These are phyloP conservation scores for Leccinum truebloodii DNA, from an alignment of 768 basidiomycete species.

Conservation along the genomic window DNA sequence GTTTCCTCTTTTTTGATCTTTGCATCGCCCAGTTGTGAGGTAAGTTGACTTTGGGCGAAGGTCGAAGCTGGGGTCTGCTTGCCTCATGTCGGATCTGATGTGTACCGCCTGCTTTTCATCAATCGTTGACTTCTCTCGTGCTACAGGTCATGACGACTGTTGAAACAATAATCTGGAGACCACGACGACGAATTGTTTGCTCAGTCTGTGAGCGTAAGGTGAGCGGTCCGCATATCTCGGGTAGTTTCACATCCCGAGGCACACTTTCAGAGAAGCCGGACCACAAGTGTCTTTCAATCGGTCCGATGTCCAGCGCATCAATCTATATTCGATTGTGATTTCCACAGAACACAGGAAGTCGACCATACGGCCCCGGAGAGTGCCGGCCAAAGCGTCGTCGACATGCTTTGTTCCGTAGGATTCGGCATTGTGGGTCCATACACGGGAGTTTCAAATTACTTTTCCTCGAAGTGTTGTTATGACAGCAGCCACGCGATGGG, in stretches of 20 bases:
- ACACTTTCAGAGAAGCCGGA: not conserved
- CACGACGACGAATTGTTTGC: not conserved
- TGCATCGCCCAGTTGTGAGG: too few species aligned
- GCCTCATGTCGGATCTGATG: too few species aligned
- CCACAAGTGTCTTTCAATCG: not conserved
- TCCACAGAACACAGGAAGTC: not conserved
- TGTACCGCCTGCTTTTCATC: not conserved
- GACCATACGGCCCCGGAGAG: not conserved
- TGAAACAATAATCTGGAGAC: not conserved
- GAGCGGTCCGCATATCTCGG: not conserved
- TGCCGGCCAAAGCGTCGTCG: conserved; percentile 5
- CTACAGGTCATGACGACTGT: not conserved
- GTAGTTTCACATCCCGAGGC: not conserved
- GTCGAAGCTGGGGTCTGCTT: too few species aligned
- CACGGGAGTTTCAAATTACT: not conserved
- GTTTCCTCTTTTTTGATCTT: too few species aligned
- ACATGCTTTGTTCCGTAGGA: conserved; percentile 7
- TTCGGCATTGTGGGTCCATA: conserved; percentile 6
- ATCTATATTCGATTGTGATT: not conserved
- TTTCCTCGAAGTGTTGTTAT: too few species aligned
- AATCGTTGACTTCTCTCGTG: not conserved
- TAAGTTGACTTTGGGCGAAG: too few species aligned
- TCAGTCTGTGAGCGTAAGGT: too few species aligned
- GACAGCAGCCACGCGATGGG: too few species aligned
- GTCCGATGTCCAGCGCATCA: not conserved